phyloP scores from a whole-genome alignment of 345 rosid genomes.

The Stellera chamaejasme region DNA sequence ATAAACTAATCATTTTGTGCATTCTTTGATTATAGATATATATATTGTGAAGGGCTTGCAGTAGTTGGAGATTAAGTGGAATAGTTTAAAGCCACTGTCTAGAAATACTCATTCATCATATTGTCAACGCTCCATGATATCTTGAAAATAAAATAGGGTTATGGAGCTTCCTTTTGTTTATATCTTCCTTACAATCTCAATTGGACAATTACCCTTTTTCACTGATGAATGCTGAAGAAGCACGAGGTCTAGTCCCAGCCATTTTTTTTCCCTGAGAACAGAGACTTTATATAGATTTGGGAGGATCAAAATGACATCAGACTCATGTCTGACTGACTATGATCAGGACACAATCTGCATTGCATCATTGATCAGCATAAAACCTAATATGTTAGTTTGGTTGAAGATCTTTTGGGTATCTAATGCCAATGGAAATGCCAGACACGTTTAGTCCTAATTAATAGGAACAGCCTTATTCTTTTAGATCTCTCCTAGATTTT shows the following conservation, averaged over 20 bases:
- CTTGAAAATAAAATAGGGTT: conserved; percentile 1
- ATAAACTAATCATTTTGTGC: conserved; percentile 13
- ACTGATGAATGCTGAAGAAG: conserved; percentile 26
- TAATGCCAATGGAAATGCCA: conserved; percentile 17
- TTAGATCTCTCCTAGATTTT: conserved; percentile 30
- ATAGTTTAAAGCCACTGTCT: conserved; percentile 20
- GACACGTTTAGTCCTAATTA: conserved; percentile 4
- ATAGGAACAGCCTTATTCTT: neutral
- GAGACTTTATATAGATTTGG: conserved; percentile 23
- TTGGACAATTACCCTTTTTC: conserved; percentile 5
- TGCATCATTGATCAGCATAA: conserved; percentile 21
- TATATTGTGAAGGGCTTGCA: conserved; percentile 14
- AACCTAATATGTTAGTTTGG: conserved; percentile 9
- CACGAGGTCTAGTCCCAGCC: conserved; percentile 39
- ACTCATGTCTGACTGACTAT: conserved; percentile 25
- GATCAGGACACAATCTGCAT: conserved; percentile 25
- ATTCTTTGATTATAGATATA: conserved; percentile 15
- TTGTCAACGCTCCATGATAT: conserved; percentile 26
- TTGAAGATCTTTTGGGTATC: conserved; percentile 28
- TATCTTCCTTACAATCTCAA: neutral
- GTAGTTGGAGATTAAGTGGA: conserved; percentile 26
- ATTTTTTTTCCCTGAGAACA: conserved; percentile 48
- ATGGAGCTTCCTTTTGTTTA: neutral
- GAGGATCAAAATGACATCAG: conserved; percentile 21
- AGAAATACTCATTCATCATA: conserved; percentile 11